Conservation (phyloP, 345 rosid genomes). For the Capsella bursapastoris region DNA sequence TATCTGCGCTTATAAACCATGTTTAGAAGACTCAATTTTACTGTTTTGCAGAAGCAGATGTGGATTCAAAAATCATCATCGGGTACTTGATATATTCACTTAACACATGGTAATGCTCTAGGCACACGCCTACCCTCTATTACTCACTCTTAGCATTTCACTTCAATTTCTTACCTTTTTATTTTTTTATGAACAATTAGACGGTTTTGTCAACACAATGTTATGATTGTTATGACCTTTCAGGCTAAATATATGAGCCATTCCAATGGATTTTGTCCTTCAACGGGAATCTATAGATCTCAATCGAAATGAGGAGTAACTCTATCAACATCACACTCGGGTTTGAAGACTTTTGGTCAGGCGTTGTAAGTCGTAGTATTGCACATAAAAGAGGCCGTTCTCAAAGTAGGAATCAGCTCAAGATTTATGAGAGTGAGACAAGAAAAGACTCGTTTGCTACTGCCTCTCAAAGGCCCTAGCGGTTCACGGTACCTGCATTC, state of each 20-base stretch:
- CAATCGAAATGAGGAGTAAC: conserved; percentile 41
- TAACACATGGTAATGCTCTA: conserved; percentile 45
- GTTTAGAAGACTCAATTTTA: conserved; percentile 24
- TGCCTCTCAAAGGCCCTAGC: conserved; percentile 30
- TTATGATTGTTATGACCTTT: conserved; percentile 22
- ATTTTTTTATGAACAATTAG: background rate
- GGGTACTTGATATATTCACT: conserved; percentile 55
- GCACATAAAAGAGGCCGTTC: conserved; percentile 43
- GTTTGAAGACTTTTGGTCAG: conserved; percentile 44
- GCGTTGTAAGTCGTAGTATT: conserved; percentile 42
- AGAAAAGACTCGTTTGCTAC: conserved; percentile 33
- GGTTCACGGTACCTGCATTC: conserved; percentile 42
- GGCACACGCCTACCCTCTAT: background rate
- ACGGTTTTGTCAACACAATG: conserved; percentile 1
- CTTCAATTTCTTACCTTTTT: background rate
- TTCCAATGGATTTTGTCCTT: conserved; percentile 39
- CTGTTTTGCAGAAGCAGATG: conserved; percentile 70
- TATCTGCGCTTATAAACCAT: conserved; percentile 17
- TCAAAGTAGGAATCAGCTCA: conserved; percentile 46
- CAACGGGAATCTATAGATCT: conserved; percentile 42
- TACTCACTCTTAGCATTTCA: background rate
- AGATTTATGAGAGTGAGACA: conserved; percentile 33
- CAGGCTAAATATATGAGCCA: conserved; percentile 43
- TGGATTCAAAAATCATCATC: conserved; percentile 83
- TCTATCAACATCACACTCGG: conserved; percentile 39